phyloP scores from a whole-genome alignment of 768 basidiomycete genomes.

The Favolaschia claudopus region DNA sequence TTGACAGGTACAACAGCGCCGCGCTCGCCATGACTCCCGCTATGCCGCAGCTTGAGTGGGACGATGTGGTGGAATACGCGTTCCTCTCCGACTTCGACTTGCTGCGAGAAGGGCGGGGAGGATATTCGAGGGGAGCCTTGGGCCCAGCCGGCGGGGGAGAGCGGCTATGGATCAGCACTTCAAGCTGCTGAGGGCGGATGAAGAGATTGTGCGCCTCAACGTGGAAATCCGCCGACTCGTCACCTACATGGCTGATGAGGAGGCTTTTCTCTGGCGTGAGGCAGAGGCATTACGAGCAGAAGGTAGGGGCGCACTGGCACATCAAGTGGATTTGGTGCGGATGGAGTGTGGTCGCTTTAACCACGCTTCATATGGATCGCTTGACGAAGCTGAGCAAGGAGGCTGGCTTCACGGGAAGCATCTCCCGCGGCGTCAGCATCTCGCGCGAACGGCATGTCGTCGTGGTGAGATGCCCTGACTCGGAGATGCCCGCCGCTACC shows the following conservation, averaged over 20 bases:
- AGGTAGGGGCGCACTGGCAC: background rate
- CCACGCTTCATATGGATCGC: no score
- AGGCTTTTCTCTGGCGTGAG: background rate
- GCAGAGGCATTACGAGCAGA: background rate
- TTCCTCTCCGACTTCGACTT: conserved; percentile 30
- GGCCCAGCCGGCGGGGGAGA: conserved; percentile 19
- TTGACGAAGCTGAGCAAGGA: no score
- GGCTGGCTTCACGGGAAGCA: no score
- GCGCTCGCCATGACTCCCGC: conserved; percentile 15
- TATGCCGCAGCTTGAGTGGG: conserved; percentile 4
- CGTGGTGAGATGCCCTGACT: no score
- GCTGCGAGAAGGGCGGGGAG: conserved; percentile 18
- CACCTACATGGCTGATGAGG: conserved; percentile 19
- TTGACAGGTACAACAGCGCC: conserved; percentile 24
- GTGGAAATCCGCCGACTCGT: conserved; percentile 23
- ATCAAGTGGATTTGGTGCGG: background rate
- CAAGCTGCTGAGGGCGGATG: conserved; percentile 21
- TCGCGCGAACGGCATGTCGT: no score
- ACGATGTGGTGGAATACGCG: no score
- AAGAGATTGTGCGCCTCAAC: conserved; percentile 26
- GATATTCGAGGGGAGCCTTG: conserved; percentile 23
- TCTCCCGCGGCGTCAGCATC: no score
- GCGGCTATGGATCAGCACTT: conserved; percentile 12
- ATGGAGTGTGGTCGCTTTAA: background rate
- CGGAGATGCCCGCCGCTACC: no score